These are phyloP conservation scores for Fusarium dlaminii DNA, from an alignment of 2,329 filamentous ascomycete genomes.

Conservation along the genomic window DNA sequence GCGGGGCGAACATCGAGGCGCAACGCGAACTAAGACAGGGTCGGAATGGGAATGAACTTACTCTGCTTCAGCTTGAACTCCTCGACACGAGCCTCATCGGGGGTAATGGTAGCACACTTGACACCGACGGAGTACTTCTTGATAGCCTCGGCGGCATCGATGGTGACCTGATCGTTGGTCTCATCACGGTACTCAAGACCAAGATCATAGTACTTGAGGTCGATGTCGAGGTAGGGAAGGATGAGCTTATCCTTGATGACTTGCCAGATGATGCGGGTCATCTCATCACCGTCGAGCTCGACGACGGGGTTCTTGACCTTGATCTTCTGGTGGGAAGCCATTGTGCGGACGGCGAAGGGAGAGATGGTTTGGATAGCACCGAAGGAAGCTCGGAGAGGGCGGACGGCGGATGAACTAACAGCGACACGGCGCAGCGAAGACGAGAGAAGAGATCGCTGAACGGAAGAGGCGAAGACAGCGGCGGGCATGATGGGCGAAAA, in stretches of 20 bases:
- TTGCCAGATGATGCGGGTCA: constrained; percentile 99
- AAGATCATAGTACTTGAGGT: constrained; percentile 97
- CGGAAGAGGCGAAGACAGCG: constrained; percentile 42
- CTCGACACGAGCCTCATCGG: constrained; percentile 94
- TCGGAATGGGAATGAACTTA: constrained; percentile 56
- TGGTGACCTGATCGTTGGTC: constrained; percentile 95
- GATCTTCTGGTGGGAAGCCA: constrained; percentile 80
- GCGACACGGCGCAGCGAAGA: constrained; percentile 44
- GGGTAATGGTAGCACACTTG: constrained; percentile 99
- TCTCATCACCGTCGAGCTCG: constrained; percentile 94
- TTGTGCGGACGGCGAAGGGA: constrained; percentile 71
- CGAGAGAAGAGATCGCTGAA: constrained; percentile 46
- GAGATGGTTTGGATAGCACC: constrained; percentile 55
- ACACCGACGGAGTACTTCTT: constrained; percentile 99
- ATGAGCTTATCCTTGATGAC: constrained; percentile 99
- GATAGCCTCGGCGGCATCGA: constrained; percentile 95
- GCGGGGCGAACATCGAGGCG: constrained; percentile 29
- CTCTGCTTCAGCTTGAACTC: constrained; percentile 99
- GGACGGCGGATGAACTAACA: constrained; percentile 37
- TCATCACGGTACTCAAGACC: constrained; percentile 94
- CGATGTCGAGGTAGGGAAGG: constrained; percentile 92
- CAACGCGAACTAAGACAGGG: constrained; percentile 14
- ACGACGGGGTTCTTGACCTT: constrained; percentile 99
- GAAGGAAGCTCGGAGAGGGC: constrained; percentile 58
- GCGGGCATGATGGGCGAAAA: constrained; percentile 43